These are phyloP conservation scores for Phoma herbarum DNA, from an alignment of 2,329 filamentous ascomycete species.

Conservation along the genomic window DNA sequence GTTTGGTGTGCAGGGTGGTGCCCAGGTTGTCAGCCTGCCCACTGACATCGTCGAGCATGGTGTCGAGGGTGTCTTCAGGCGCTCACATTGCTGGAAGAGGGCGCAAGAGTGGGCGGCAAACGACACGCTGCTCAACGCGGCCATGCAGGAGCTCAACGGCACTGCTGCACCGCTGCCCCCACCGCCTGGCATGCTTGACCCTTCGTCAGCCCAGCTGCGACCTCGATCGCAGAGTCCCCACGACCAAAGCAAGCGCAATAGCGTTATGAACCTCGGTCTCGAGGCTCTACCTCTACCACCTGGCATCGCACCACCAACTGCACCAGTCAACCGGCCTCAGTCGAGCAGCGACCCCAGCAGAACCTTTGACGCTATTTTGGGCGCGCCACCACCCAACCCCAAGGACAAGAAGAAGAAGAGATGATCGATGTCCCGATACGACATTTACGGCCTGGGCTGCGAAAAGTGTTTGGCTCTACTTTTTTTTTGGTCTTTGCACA, in stretches of 20 bases:
- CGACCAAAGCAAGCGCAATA: conserved; percentile 50
- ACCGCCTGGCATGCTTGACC: conserved; percentile 41
- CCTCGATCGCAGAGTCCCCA: conserved; percentile 41
- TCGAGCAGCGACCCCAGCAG: conserved; percentile 53
- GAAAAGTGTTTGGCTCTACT: conserved; percentile 10
- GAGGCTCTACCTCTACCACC: conserved; percentile 58
- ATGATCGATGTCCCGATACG: conserved; percentile 24
- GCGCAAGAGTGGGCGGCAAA: conserved; percentile 67
- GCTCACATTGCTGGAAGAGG: conserved; percentile 74
- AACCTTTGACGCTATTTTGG: conserved; percentile 61
- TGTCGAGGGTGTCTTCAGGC: conserved; percentile 72
- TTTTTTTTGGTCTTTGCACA: conserved; percentile 5
- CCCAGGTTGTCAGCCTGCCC: conserved; percentile 68
- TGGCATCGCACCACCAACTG: conserved; percentile 51
- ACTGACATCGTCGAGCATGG: conserved; percentile 72
- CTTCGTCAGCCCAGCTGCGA: conserved; percentile 26
- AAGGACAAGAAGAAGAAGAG: conserved; percentile 45
- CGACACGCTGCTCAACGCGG: conserved; percentile 44
- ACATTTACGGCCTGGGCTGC: conserved; percentile 2
- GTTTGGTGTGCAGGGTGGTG: conserved; percentile 76
- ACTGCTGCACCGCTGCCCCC: conserved; percentile 43
- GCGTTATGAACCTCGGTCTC: conserved; percentile 56
- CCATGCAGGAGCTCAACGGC: conserved; percentile 47
- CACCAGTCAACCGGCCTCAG: conserved; percentile 35
- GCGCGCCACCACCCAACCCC: conserved; percentile 31